These are phyloP conservation scores for Avena atlantica DNA, from an alignment of 176 grass and related monocot genomes.

Conservation along the genomic window DNA sequence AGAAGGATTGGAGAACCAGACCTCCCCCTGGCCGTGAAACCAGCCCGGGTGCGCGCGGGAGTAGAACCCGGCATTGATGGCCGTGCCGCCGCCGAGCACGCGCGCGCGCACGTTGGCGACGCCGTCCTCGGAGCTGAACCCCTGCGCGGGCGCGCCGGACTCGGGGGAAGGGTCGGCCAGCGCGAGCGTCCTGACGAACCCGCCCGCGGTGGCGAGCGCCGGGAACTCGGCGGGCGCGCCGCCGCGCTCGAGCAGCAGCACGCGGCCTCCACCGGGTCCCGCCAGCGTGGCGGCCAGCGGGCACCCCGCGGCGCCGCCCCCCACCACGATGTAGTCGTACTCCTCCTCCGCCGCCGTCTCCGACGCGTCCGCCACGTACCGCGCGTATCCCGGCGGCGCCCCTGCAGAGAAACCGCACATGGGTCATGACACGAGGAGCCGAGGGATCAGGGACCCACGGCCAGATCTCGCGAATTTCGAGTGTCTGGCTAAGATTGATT, in stretches of 20 bases:
- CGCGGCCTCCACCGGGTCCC: slow-evolving; percentile 41
- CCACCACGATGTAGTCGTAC: slow-evolving; percentile 94
- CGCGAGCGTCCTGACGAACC: slow-evolving; percentile 71
- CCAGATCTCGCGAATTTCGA: neutral
- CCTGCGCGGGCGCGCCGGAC: too few relatives aligned
- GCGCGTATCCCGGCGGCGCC: slow-evolving; percentile 47
- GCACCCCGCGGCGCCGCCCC: slow-evolving; percentile 77
- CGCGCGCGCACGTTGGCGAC: too few relatives aligned
- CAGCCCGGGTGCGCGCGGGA: too few relatives aligned
- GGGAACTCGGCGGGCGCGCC: slow-evolving; percentile 72
- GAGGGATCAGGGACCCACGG: neutral
- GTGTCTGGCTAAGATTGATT: neutral
- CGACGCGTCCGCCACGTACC: slow-evolving; percentile 62
- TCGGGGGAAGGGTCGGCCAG: slow-evolving; percentile 54
- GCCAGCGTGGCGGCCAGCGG: slow-evolving; percentile 73
- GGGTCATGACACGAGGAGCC: too few relatives aligned
- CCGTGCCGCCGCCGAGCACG: too few relatives aligned
- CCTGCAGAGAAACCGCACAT: slow-evolving; percentile 3
- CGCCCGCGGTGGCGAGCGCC: slow-evolving; percentile 50
- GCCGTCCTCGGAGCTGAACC: too few relatives aligned
- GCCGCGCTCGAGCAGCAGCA: slow-evolving; percentile 77
- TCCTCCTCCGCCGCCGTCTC: slow-evolving; percentile 58
- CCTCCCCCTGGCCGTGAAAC: too few relatives aligned
- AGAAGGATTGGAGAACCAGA: too few relatives aligned
- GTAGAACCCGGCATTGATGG: too few relatives aligned